Conservation (phyloP, 306 rosid species). For the Quillaja saponaria region DNA sequence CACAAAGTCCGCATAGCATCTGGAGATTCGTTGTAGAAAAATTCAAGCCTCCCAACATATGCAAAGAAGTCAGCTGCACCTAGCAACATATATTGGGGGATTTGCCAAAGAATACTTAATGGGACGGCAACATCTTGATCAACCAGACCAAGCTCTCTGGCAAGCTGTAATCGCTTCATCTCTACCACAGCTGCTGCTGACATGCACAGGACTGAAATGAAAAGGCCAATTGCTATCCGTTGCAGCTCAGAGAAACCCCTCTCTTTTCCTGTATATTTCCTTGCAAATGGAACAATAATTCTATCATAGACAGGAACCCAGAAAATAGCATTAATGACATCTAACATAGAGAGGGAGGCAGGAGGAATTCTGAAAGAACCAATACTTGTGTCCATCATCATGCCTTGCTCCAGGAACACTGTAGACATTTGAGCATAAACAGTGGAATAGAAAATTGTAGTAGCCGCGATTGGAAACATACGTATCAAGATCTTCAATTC, state of each 20-base stretch:
- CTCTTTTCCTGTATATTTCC: slow-evolving; percentile 46
- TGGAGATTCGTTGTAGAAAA: slow-evolving; percentile 56
- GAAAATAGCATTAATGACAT: no score
- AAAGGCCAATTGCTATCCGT: slow-evolving; percentile 55
- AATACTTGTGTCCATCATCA: no score
- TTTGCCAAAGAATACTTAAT: slow-evolving; percentile 55
- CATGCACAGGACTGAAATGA: slow-evolving; percentile 53
- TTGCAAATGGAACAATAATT: slow-evolving; percentile 34
- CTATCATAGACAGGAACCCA: no score
- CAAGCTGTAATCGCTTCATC: slow-evolving; percentile 31
- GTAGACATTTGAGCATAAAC: no score
- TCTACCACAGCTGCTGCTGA: slow-evolving; percentile 44
- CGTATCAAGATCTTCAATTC: no score
- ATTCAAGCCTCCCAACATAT: slow-evolving; percentile 48
- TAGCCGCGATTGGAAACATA: no score
- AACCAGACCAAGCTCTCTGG: no score
- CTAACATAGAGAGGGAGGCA: no score
- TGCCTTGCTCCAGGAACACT: no score
- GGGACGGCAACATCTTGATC: slow-evolving; percentile 48
- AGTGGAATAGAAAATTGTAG: no score
- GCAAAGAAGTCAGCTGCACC: slow-evolving; percentile 60
- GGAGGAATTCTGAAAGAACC: no score
- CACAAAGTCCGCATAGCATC: slow-evolving; percentile 58
- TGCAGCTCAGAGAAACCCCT: slow-evolving; percentile 55
- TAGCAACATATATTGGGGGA: slow-evolving; percentile 55